These are phyloP conservation scores for Fusarium avenaceum DNA, from an alignment of 2,329 filamentous ascomycete genomes.

Conservation along the genomic window DNA sequence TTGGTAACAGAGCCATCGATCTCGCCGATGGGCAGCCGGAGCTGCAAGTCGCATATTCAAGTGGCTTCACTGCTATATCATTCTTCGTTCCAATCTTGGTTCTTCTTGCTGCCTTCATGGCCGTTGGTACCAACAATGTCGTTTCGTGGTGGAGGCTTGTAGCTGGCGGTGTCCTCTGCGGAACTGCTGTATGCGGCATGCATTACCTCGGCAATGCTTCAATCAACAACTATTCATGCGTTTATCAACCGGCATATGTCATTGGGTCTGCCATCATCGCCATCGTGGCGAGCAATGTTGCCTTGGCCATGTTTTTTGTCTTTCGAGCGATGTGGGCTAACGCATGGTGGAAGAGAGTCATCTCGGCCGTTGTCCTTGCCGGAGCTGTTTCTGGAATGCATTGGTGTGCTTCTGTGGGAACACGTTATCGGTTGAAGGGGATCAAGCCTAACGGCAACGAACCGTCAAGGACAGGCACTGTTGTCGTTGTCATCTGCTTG, in stretches of 20 bases:
- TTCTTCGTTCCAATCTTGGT: constrained; percentile 85
- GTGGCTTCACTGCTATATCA: constrained; percentile 79
- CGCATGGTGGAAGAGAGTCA: constrained; percentile 79
- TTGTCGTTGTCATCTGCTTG: constrained; percentile 80
- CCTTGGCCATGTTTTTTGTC: constrained; percentile 82
- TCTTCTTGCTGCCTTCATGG: constrained; percentile 78
- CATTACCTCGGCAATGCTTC: constrained; percentile 90
- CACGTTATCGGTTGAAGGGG: constrained; percentile 71
- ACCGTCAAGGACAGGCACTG: constrained; percentile 72
- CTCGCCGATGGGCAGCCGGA: constrained; percentile 72
- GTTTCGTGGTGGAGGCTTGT: constrained; percentile 71
- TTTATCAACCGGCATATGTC: constrained; percentile 71
- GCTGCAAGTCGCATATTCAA: constrained; percentile 80
- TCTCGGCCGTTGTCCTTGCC: constrained; percentile 77
- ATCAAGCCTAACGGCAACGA: constrained; percentile 54
- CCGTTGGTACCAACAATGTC: constrained; percentile 71
- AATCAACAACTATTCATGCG: constrained; percentile 80
- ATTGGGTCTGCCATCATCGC: constrained; percentile 79
- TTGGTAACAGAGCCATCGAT: constrained; percentile 83
- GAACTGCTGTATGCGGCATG: constrained; percentile 84
- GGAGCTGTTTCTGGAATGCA: constrained; percentile 88
- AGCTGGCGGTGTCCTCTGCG: constrained; percentile 76
- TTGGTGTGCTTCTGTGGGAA: constrained; percentile 82
- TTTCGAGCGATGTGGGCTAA: constrained; percentile 82
- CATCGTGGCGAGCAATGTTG: constrained; percentile 76